Conservation (phyloP, 2,329 filamentous ascomycete genomes). For the Fusarium pseudoanthophilum region DNA sequence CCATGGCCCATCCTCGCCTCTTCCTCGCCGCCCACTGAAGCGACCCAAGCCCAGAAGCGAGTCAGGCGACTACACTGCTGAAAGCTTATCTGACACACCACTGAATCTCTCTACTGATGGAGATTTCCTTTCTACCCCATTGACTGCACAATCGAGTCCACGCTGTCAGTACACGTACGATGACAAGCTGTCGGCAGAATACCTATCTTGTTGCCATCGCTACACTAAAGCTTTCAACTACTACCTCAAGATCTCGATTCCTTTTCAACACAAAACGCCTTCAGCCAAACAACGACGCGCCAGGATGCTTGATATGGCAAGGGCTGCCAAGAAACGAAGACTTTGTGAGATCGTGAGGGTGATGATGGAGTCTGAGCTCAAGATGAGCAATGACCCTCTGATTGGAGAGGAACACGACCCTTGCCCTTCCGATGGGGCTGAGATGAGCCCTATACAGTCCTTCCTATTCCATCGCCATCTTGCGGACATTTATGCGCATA, state of each 20-base stretch:
- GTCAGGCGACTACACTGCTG: not conserved
- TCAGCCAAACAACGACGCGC: not conserved
- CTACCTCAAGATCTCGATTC: not conserved
- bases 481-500: not conserved
- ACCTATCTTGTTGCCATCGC: not conserved
- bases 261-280: not conserved
- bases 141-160: not conserved
- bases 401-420: accelerated
- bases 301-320: constrained; percentile 6
- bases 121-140: not conserved
- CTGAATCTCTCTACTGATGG: not conserved
- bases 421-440: too few relatives aligned
- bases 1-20: not conserved
- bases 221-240: not conserved
- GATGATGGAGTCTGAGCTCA: constrained; percentile 3
- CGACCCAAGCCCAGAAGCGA: not conserved
- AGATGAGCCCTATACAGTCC: not conserved
- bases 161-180: not conserved
- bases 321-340: not conserved
- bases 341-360: not conserved
- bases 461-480: constrained; percentile 2
- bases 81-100: not conserved
- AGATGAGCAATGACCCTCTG: not conserved
- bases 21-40: not conserved
- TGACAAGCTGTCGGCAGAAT: not conserved